Evolutionary conservation across 257 asterid genomes (phyloP).

Genomic region (Scutellaria galericulata): DNA sequence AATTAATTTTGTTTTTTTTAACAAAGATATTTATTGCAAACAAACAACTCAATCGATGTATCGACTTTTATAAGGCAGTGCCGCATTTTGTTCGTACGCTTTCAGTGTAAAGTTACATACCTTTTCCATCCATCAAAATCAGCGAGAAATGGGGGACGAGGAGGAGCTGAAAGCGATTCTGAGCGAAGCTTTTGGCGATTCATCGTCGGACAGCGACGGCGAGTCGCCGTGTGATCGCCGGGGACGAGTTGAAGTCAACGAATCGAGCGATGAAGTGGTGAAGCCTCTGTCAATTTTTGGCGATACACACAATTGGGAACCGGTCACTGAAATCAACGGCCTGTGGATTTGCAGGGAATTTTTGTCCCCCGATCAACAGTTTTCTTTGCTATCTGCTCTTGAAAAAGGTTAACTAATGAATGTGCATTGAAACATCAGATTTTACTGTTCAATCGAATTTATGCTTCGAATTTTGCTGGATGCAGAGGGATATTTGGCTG

Average conservation of each 20-base stretch:
- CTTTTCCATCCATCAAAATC: not conserved
- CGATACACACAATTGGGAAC: conserved; percentile 65
- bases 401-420: conserved; percentile 48
- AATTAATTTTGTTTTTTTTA: too few species aligned
- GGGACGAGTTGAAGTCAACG: conserved; percentile 21
- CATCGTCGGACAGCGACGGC: conserved; percentile 61
- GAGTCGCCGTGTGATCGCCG: conserved; percentile 32
- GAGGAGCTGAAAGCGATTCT: conserved; percentile 55
- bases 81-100: not conserved
- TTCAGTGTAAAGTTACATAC: not conserved
- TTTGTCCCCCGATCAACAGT: conserved; percentile 64
- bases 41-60: too few species aligned
- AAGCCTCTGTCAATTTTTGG: conserved; percentile 41
- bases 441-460: not conserved
- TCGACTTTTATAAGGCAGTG: not conserved
- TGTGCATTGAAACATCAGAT: not conserved
- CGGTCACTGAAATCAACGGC: conserved; percentile 66
- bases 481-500: conserved; percentile 85
- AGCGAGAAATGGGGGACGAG: conserved; percentile 41
- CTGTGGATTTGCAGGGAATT: conserved; percentile 76
- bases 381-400: conserved; percentile 63
- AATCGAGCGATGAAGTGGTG: conserved; percentile 32
- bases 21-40: too few species aligned
- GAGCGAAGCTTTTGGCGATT: conserved; percentile 74
- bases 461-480: conserved; percentile 33